Base-by-base conservation (phyloP, 495 filamentous ascomycete genomes). In the Aspergillus egyptiacus region DNA sequence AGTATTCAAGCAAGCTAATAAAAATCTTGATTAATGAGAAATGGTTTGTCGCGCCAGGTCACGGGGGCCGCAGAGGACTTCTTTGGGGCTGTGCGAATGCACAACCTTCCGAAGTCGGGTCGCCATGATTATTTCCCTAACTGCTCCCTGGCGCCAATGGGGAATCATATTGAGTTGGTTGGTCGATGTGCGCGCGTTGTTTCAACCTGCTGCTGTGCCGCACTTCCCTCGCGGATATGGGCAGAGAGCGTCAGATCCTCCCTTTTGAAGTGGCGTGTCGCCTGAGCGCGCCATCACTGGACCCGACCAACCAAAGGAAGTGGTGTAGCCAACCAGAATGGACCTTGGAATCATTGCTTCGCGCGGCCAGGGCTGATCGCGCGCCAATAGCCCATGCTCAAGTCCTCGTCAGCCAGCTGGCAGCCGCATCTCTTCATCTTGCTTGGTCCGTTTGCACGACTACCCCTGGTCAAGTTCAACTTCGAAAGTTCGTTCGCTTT, bases 321-420 rank as follows among this genome's bases (percentile, higher is more conserved):
- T n/a, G 15, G 19, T 28, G 40, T 46, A 49, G 56, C 61, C 58
- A 64, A 62, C 54, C 62, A 62, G 30, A 47, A 10, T 5, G 28
- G 28, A 10, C 28, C n/a, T n/a, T n/a, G n/a, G n/a, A n/a, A n/a
- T n/a, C n/a, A n/a, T n/a, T 47, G 42, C 46, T 58, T 64, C 50
- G 63, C 59, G 59, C 61, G 58, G 52, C 62, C 65, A 55, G 57
- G 64, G 67, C 63, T 65, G 67, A 70, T 72, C 67, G 67, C 67
- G 68, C 68, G 69, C 65, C 64, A 72, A 71, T 56, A 39, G 46
- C 25, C 60, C 59, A 44, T 51, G 50, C n/a, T 58, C 41, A 50
- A 44, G 45, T 47, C 52, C 46, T 38, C 51, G 15, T 33, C 48
- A 56, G 50, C 56, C 56, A 62, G 54, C 56, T 62, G 54, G 53